These are phyloP conservation scores for Stentor roeselii DNA, from an alignment of 73 alveolate genomes.

Conservation along the genomic window DNA sequence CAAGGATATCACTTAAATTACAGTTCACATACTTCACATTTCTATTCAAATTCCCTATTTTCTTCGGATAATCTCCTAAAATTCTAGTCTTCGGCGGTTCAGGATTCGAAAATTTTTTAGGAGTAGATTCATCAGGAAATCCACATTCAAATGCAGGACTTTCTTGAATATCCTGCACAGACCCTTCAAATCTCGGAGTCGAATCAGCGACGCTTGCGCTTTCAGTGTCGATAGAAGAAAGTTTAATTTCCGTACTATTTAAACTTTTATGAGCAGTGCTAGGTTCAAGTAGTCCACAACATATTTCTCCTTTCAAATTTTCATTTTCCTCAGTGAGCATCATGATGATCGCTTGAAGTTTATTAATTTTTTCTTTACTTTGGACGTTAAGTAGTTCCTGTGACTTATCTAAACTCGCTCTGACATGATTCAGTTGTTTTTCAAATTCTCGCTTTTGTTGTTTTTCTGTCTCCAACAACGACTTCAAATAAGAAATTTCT, in stretches of 20 bases:
- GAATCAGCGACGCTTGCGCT: background rate
- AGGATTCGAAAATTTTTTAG: background rate
- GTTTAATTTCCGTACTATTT: background rate
- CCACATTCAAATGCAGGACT: background rate
- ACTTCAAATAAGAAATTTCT: no score
- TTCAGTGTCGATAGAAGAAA: background rate
- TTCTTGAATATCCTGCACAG: background rate
- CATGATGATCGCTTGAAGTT: background rate
- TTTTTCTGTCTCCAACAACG: background rate
- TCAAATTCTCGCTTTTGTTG: background rate
- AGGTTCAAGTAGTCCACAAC: background rate
- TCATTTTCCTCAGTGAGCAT: background rate
- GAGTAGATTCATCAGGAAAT: background rate
- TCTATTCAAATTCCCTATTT: background rate
- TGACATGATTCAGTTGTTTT: background rate
- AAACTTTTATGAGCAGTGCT: background rate
- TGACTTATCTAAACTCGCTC: no score
- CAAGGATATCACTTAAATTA: background rate
- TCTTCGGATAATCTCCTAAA: background rate
- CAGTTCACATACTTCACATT: background rate
- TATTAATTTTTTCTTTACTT: no score
- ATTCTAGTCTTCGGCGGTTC: background rate
- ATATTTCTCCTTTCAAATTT: background rate
- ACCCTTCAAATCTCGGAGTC: background rate
- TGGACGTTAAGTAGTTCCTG: background rate